Conservation (phyloP, 176 grass and related monocot genomes). For the Oryza nivara region DNA sequence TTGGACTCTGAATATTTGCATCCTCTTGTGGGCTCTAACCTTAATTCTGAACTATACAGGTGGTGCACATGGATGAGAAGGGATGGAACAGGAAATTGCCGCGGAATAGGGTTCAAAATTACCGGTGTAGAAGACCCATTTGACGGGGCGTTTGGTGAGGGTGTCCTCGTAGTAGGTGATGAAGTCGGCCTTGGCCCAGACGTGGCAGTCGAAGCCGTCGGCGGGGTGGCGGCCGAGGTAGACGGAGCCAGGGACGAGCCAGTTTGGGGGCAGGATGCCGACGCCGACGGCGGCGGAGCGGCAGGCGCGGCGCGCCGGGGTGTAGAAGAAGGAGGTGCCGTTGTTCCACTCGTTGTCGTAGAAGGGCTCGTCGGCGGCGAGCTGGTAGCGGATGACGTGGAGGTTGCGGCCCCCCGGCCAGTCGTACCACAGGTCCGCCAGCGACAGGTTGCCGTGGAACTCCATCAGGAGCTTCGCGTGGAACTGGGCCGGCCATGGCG, state of each 20-base stretch:
- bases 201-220: constrained; percentile 63
- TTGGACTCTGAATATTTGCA: neutral
- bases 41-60: neutral
- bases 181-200: constrained; percentile 70
- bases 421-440: constrained; percentile 77
- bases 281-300: constrained; percentile 49
- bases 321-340: constrained; percentile 75
- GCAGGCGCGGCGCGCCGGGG: constrained; percentile 42
- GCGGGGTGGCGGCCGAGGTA: constrained; percentile 59
- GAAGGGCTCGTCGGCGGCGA: constrained; percentile 47
- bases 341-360: constrained; percentile 83
- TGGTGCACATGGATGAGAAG: neutral
- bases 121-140: neutral
- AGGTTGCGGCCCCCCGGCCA: constrained; percentile 80
- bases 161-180: constrained; percentile 82
- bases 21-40: neutral
- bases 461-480: constrained; percentile 61
- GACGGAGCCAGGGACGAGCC: constrained; percentile 42
- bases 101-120: neutral
- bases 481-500: constrained; percentile 66
- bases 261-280: constrained; percentile 66
- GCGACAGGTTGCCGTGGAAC: constrained; percentile 55
- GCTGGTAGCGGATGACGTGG: constrained; percentile 61
- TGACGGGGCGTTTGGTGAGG: constrained; percentile 43
- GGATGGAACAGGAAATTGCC: neutral